phyloP scores from a whole-genome alignment of 331 rosid genomes.

The Rosa hybrid region DNA sequence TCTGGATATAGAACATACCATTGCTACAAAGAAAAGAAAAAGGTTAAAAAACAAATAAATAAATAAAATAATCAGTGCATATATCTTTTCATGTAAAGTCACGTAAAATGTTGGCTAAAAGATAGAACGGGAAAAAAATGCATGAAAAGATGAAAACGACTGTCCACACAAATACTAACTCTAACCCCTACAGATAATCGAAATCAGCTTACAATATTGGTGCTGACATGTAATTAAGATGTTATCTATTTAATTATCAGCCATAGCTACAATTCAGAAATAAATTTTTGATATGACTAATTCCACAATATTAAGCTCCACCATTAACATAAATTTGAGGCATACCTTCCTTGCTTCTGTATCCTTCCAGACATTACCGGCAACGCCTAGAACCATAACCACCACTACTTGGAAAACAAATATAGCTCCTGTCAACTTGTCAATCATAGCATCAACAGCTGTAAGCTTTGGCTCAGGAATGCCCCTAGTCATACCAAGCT shows the following conservation, averaged over 20 bases:
- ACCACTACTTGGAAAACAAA: conserved; percentile 95
- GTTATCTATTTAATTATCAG: not conserved
- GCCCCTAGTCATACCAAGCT: conserved; percentile 98
- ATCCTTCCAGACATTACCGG: conserved; percentile 98
- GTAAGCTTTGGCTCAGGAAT: conserved; percentile 98
- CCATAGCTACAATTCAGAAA: not conserved
- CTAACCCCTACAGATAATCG: not conserved
- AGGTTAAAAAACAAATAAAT: conserved; percentile 23
- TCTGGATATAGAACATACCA: conserved; percentile 93
- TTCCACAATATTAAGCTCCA: not conserved
- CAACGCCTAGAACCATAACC: conserved; percentile 91
- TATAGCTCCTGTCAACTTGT: conserved; percentile 98
- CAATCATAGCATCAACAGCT: conserved; percentile 97
- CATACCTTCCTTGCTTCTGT: conserved; percentile 93
- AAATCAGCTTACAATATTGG: not conserved
- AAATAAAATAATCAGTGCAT: not conserved
- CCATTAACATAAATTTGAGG: not conserved
- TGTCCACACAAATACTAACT: not conserved
- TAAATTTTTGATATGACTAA: not conserved
- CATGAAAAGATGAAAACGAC: not conserved
- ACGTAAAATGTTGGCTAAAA: not conserved
- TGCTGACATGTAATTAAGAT: not conserved
- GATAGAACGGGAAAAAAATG: not conserved
- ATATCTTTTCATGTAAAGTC: not conserved
- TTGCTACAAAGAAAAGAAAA: conserved; percentile 47